Evolutionary conservation across 2,329 filamentous ascomycete genomes (phyloP).

Genomic region (Rhynchosporium secalis): DNA sequence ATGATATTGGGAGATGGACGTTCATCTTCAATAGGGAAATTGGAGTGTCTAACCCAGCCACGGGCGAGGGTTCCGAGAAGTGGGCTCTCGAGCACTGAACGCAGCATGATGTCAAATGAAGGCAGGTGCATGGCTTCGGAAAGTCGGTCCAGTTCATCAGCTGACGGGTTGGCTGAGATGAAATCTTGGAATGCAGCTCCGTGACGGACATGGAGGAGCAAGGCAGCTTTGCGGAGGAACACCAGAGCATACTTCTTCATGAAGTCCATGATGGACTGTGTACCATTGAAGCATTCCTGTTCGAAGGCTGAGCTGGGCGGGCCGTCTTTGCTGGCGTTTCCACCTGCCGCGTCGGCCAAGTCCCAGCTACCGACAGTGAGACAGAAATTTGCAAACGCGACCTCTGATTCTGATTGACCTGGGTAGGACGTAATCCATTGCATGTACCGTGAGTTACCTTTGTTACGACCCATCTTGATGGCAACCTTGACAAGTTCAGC

Average conservation of each 20-base stretch:
- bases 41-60: slow-evolving; percentile 65
- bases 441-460: slow-evolving; percentile 53
- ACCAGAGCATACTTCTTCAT: slow-evolving; percentile 82
- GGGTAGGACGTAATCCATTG: slow-evolving; percentile 26
- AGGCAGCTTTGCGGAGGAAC: slow-evolving; percentile 81
- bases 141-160: slow-evolving; percentile 79
- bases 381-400: slow-evolving; percentile 35
- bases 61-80: slow-evolving; percentile 48
- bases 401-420: slow-evolving; percentile 8
- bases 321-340: slow-evolving; percentile 24
- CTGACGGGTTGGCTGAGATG: slow-evolving; percentile 60
- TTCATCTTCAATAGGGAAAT: background rate
- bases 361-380: slow-evolving; percentile 25
- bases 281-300: slow-evolving; percentile 54
- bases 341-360: slow-evolving; percentile 7
- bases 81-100: slow-evolving; percentile 38
- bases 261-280: slow-evolving; percentile 58
- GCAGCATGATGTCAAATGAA: slow-evolving; percentile 73
- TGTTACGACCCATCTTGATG: slow-evolving; percentile 56
- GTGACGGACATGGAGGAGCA: slow-evolving; percentile 84
- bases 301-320: slow-evolving; percentile 51
- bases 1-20: slow-evolving; percentile 15
- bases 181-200: slow-evolving; percentile 83
- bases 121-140: slow-evolving; percentile 75
- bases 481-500: slow-evolving; percentile 87